A percentile compares a stretch with the other conserved stretches of the same genome.
These are phyloP conservation scores for Multifurca ochricompacta DNA, from an alignment of 768 basidiomycete species.

Conservation along the genomic window DNA sequence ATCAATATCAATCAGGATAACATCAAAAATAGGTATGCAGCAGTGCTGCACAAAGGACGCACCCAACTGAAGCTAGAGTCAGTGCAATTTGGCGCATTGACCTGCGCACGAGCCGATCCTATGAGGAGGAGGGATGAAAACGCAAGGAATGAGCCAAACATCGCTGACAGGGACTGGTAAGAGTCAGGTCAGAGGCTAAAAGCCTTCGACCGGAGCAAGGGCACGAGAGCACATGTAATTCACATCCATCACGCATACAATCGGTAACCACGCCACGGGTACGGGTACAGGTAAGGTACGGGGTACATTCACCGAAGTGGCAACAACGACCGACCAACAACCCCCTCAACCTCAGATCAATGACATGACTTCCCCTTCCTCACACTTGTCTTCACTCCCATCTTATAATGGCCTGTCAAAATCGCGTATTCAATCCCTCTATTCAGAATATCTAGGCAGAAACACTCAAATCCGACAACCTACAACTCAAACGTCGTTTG, in stretches of 20 bases:
- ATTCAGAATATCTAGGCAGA: constrained; percentile 85
- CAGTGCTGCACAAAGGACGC: neutral
- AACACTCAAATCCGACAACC: constrained; percentile 74
- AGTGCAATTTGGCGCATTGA: constrained; percentile 6
- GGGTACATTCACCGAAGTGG: too few relatives aligned
- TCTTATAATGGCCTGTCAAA: constrained; percentile 42
- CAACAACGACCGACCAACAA: too few relatives aligned
- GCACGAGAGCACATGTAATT: too few relatives aligned
- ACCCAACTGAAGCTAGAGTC: constrained; percentile 5
- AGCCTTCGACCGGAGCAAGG: too few relatives aligned
- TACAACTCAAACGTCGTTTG: constrained; percentile 77
- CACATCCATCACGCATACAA: too few relatives aligned
- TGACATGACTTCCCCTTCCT: neutral
- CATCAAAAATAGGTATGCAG: too few relatives aligned
- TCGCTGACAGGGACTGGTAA: neutral
- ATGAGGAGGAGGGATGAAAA: neutral
- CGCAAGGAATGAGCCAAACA: neutral
- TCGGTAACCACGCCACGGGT: too few relatives aligned
- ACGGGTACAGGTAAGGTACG: too few relatives aligned
- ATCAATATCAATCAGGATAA: too few relatives aligned
- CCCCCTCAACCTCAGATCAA: too few relatives aligned
- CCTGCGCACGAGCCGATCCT: neutral
- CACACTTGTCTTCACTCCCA: constrained; percentile 28
- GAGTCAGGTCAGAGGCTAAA: too few relatives aligned
- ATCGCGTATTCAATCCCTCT: constrained; percentile 66